These are phyloP conservation scores for Termitomyces sp. DNA, from an alignment of 768 basidiomycete genomes.

Conservation along the genomic window DNA sequence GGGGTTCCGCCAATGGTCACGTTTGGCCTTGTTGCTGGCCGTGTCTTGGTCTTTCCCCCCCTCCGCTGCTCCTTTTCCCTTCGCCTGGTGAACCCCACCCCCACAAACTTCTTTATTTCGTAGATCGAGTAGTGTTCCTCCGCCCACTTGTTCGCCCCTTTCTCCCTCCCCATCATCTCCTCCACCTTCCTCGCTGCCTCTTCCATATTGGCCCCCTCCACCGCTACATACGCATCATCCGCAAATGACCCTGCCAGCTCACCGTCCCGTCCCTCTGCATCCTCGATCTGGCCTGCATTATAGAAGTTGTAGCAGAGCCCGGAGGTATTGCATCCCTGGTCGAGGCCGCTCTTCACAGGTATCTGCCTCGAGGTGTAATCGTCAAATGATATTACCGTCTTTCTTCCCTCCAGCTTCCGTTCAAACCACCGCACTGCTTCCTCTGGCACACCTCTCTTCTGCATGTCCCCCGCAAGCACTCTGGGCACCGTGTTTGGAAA, in stretches of 20 bases:
- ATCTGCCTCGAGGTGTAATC: not conserved
- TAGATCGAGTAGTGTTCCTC: too few species aligned
- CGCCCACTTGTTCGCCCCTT: too few species aligned
- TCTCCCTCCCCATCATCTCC: too few species aligned
- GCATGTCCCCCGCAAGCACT: slow-evolving; percentile 24
- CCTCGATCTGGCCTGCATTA: not conserved
- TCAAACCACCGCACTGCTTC: slow-evolving; percentile 15
- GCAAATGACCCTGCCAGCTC: too few species aligned
- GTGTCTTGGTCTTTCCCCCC: too few species aligned
- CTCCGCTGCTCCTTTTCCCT: too few species aligned
- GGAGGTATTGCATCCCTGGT: slow-evolving; percentile 4
- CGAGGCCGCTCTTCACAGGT: not conserved
- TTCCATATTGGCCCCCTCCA: too few species aligned
- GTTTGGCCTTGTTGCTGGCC: not conserved
- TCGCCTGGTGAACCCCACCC: too few species aligned
- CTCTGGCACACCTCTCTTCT: slow-evolving; percentile 18
- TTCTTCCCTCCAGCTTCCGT: not conserved
- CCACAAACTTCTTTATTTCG: too few species aligned
- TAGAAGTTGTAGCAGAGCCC: slow-evolving; percentile 3
- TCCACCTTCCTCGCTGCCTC: slow-evolving; percentile 1
- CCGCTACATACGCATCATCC: too few species aligned
- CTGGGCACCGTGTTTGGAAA: slow-evolving; percentile 29
- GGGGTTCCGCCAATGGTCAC: not conserved
- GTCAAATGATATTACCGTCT: not conserved
- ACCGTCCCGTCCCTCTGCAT: not conserved